Evolutionary conservation across 176 grass and related monocot species (phyloP).

Genomic region (Lolium multiflorum): DNA sequence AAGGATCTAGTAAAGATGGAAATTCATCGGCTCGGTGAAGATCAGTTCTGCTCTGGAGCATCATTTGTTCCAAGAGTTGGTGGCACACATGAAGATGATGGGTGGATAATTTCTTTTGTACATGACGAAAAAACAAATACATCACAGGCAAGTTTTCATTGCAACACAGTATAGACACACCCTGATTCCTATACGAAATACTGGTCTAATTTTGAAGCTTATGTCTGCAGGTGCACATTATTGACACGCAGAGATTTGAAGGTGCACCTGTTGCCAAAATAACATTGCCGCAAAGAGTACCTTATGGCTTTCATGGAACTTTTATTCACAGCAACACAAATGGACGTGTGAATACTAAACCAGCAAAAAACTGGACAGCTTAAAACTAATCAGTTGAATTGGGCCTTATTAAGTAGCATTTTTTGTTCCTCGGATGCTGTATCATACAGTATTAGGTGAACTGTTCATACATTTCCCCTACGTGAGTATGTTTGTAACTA

Average conservation of each 20-base stretch:
- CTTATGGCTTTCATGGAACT: constrained; percentile 63
- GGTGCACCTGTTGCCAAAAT: constrained; percentile 50
- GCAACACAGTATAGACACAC: neutral
- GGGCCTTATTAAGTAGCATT: neutral
- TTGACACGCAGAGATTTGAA: constrained; percentile 52
- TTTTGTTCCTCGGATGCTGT: neutral
- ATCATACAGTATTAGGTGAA: neutral
- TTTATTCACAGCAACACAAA: constrained; percentile 42
- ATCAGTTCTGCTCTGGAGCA: constrained; percentile 65
- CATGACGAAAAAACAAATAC: constrained; percentile 55
- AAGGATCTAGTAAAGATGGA: constrained; percentile 35
- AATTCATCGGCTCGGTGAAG: constrained; percentile 49
- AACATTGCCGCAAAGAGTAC: constrained; percentile 57
- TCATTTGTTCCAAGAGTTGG: constrained; percentile 58
- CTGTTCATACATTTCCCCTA: neutral
- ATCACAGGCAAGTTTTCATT: constrained; percentile 50
- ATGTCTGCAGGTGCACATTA: constrained; percentile 49
- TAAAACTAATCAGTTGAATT: neutral
- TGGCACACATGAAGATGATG: constrained; percentile 59
- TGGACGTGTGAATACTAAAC: neutral
- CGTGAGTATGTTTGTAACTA: neutral
- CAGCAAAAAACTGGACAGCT: neutral
- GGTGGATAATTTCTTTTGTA: constrained; percentile 62
- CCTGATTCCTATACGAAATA: neutral
- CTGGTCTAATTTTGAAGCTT: neutral